Evolutionary conservation across 2,329 filamentous ascomycete genomes (phyloP), one percentile per base, ranked within the genome.

Genomic region (Chaetomium olivaceum): DNA sequence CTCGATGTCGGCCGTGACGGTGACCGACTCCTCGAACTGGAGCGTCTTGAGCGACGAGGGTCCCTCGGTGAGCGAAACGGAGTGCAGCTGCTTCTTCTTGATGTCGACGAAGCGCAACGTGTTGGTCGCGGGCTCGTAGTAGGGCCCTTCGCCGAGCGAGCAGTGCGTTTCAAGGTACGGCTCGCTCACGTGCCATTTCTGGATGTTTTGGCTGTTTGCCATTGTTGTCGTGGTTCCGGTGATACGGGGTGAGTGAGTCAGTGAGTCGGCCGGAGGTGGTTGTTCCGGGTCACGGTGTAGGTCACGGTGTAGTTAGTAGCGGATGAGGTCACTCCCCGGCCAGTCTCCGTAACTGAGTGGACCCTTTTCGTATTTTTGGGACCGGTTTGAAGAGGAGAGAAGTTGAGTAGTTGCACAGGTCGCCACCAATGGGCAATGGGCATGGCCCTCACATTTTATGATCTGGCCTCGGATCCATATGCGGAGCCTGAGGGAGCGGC

Each of bases 101-200:
- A 97, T 93, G 78, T 97, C 93, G 68, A 93, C 87, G 76, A 92
- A 93, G 69, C 91, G 90, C 65, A 94, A 80, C 56, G 81, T 83
- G 76, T 91, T 84, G 59, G 84, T 87, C 25, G 79, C 79, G 65
- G 83, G 80, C 76, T 93, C 90, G 79, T 88, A 92, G 79, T 87
- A 92, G 1, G 91, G 91, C 0, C 85, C 91, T 77, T 94, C 91
- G 69, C 89, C 90, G 33, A 93, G 83, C 16, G 79, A 81, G 78
- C 89, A 92, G 70, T 86, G 83, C 63, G 86, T 78, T 70, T 88
- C 80, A 68, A 93, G 81, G 78, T 84, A 87, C 7, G 84, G 83
- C 76, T 82, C 74, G 54, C 74, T 79, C 68, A 83, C 80, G 63
- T 78, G 78, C 85, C 84, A 87, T 67, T 79, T 76, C 69, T 85